Conservation (phyloP, 768 basidiomycete species). For the Termitomyces sp. region DNA sequence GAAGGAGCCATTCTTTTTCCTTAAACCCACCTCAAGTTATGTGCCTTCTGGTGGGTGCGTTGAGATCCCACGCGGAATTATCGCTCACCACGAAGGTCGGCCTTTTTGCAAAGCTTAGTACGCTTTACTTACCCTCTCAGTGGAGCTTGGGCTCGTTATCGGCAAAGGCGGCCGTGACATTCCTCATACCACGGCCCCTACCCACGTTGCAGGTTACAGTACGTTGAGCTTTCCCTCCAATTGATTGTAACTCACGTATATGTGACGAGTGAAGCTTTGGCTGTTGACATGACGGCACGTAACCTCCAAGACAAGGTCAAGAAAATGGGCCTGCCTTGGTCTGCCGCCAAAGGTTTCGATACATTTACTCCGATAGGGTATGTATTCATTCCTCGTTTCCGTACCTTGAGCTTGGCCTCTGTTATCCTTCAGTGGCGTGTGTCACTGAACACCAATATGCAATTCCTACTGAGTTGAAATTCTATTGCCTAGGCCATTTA, state of each 20-base stretch:
- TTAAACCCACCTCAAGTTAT: constrained; percentile 94
- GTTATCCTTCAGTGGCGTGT: background rate
- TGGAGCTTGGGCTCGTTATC: constrained; percentile 96
- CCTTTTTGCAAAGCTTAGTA: background rate
- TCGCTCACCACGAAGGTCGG: constrained; percentile 89
- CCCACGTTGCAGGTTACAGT: constrained; percentile 93
- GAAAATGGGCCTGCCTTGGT: constrained; percentile 94
- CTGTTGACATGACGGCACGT: constrained; percentile 94
- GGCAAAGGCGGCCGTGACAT: constrained; percentile 86
- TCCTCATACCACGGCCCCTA: constrained; percentile 59
- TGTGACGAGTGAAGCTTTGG: constrained; percentile 56
- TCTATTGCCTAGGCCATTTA: constrained; percentile 53
- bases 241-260: background rate
- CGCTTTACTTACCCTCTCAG: constrained; percentile 28
- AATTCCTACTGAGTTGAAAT: background rate
- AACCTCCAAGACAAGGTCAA: constrained; percentile 94
- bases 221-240: constrained; percentile 17
- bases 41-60: constrained; percentile 70
- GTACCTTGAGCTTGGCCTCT: background rate
- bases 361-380: constrained; percentile 93
- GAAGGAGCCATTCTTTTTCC: constrained; percentile 96
- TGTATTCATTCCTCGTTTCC: constrained; percentile 9
- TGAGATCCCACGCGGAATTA: constrained; percentile 80
- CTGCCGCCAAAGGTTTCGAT: constrained; percentile 95
- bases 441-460: background rate